phyloP scores from a whole-genome alignment of 2,329 filamentous ascomycete genomes.

The Penicillium sp. region DNA sequence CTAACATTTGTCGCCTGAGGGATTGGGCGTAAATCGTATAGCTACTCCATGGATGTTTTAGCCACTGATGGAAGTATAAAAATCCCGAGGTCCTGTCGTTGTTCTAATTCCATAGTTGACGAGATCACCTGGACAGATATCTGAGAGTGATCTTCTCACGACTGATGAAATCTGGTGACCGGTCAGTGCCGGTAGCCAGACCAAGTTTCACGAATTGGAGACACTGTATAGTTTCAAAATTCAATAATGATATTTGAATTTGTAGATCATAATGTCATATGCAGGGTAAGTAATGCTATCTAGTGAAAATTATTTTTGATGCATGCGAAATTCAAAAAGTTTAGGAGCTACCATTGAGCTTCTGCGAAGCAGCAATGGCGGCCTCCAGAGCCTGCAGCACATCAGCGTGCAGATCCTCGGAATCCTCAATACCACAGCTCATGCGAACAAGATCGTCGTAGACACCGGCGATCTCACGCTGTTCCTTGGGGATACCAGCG shows the following conservation, averaged over 20 bases:
- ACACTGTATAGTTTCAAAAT: no score
- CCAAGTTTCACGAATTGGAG: no score
- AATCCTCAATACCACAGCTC: slow-evolving; percentile 93
- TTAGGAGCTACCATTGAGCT: slow-evolving; percentile 42
- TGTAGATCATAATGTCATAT: slow-evolving; percentile 9
- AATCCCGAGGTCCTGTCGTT: no score
- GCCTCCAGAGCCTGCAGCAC: slow-evolving; percentile 79
- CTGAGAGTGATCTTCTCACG: no score
- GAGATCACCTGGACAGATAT: no score
- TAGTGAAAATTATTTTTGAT: slow-evolving; percentile 5
- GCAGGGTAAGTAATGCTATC: neutral
- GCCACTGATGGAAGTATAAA: no score
- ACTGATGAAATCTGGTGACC: no score
- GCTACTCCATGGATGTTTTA: neutral
- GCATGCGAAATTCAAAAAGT: slow-evolving; percentile 1
- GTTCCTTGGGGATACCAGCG: slow-evolving; percentile 85
- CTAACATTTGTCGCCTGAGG: slow-evolving; percentile 1
- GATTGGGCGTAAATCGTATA: neutral
- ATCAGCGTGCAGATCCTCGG: slow-evolving; percentile 78
- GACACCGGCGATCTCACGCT: slow-evolving; percentile 89
- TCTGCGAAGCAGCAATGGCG: slow-evolving; percentile 61
- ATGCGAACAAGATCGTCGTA: slow-evolving; percentile 92
- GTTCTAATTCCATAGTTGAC: no score
- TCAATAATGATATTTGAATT: neutral
- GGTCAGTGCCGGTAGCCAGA: no score